Evolutionary conservation across 2,329 filamentous ascomycete species (phyloP).

Genomic region (Pyrenochaeta sp.): DNA sequence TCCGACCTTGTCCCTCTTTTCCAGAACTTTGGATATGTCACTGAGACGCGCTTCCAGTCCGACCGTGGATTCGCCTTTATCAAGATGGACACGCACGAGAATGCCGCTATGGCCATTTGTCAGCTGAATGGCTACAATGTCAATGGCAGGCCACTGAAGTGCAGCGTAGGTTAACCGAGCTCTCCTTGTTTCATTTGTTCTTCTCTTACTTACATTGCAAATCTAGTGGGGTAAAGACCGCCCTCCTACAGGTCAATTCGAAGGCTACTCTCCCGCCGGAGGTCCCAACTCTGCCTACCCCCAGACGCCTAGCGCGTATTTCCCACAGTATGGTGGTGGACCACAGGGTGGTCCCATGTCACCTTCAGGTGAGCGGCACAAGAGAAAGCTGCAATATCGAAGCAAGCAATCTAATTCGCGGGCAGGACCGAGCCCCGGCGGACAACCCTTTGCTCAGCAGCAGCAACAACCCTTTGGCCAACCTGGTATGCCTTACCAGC

Average conservation of each 20-base stretch:
- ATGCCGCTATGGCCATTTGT: constrained; percentile 97
- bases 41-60: constrained; percentile 96
- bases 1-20: constrained; percentile 97
- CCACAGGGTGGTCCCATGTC: constrained; percentile 64
- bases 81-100: constrained; percentile 99
- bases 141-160: constrained; percentile 95
- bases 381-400: constrained; percentile 46
- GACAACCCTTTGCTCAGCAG: constrained; percentile 66
- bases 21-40: constrained; percentile 97
- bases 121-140: constrained; percentile 98
- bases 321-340: constrained; percentile 87
- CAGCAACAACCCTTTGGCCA: constrained; percentile 68
- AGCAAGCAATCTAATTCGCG: constrained; percentile 47
- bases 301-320: constrained; percentile 81
- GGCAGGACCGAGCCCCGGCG: constrained; percentile 64
- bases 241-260: constrained; percentile 81
- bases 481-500: constrained; percentile 59
- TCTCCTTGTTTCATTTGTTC: constrained; percentile 25
- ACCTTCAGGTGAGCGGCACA: constrained; percentile 59
- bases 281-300: constrained; percentile 76
- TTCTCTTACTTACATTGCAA: constrained; percentile 41
- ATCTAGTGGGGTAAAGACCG: constrained; percentile 98
- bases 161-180: constrained; percentile 77
- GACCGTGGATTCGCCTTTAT: constrained; percentile 98
- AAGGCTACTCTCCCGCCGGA: constrained; percentile 82